phyloP scores from a whole-genome alignment of 257 asterid species.

The Przewalskia tangutica region DNA sequence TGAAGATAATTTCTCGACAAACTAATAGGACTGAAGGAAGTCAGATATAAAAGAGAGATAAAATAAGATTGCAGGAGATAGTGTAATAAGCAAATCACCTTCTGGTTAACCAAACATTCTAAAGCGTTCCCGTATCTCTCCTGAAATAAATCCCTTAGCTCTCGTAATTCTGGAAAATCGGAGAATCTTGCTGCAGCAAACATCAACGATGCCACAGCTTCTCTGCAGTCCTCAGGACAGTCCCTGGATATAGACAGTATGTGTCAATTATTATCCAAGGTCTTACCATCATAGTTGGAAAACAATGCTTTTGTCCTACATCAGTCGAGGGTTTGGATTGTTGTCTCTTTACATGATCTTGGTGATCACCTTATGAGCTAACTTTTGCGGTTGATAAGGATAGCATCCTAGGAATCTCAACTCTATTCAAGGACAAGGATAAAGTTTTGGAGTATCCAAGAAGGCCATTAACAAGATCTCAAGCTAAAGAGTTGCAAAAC shows the following conservation, averaged over 20 bases:
- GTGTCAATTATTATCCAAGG: background rate
- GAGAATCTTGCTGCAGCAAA: slow-evolving; percentile 99
- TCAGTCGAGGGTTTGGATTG: background rate
- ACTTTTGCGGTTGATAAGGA: background rate
- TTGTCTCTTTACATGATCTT: background rate
- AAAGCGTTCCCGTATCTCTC: slow-evolving; percentile 65
- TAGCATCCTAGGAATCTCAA: background rate
- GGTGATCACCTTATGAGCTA: background rate
- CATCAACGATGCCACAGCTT: slow-evolving; percentile 72
- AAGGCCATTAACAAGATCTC: background rate
- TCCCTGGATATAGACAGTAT: slow-evolving; percentile 40
- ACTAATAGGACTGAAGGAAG: slow-evolving; percentile 39
- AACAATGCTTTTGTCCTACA: background rate
- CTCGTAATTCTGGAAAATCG: slow-evolving; percentile 91
- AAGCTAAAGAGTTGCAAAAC: background rate
- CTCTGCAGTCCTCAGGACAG: slow-evolving; percentile 96
- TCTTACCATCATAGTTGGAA: background rate
- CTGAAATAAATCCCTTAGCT: slow-evolving; percentile 71
- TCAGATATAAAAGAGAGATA: slow-evolving; percentile 14
- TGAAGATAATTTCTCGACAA: slow-evolving; percentile 68
- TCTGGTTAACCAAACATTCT: slow-evolving; percentile 62
- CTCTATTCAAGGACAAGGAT: background rate
- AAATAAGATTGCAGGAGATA: background rate
- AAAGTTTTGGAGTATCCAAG: background rate
- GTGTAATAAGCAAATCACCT: slow-evolving; percentile 36